Evolutionary conservation across 208 protist genomes (phyloP).

Genomic region (Leishmania major): DNA sequence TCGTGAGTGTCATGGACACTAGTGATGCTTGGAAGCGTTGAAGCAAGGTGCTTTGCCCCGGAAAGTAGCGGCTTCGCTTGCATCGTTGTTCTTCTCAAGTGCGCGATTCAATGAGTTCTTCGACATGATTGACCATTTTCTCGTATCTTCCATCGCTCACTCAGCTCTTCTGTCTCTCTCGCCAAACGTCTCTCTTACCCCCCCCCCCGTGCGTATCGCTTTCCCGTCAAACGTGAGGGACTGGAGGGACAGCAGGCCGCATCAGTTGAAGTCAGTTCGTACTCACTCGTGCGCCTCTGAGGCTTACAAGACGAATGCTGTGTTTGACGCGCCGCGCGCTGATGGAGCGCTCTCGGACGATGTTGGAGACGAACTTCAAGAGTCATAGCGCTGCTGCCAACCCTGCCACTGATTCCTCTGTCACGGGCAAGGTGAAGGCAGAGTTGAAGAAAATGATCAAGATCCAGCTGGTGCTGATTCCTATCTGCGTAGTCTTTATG

Average conservation of each 20-base stretch:
- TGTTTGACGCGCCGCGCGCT: conserved; percentile 35
- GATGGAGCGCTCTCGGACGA: conserved; percentile 29
- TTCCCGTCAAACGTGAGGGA: not conserved
- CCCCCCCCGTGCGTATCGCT: not conserved
- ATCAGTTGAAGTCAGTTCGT: not conserved
- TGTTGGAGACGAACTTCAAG: conserved; percentile 57
- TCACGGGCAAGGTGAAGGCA: conserved; percentile 65
- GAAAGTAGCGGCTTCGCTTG: not conserved
- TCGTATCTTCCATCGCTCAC: not conserved
- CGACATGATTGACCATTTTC: not conserved
- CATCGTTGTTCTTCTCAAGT: not conserved
- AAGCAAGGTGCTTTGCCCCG: too few relatives aligned
- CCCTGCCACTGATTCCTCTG: conserved; percentile 44
- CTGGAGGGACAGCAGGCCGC: not conserved
- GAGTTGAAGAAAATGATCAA: conserved; percentile 83
- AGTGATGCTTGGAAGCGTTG: not conserved
- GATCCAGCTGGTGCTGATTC: conserved; percentile 81
- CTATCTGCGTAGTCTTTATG: conserved; percentile 53
- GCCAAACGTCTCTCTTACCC: not conserved
- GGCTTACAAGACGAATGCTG: conserved; percentile 35
- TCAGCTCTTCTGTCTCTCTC: not conserved
- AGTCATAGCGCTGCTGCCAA: conserved; percentile 38
- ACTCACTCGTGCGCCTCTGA: too few relatives aligned
- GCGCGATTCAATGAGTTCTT: not conserved
- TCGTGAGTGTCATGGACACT: too few relatives aligned